Conservation (phyloP, 257 asterid species). For the Solanum bulbocastanum region DNA sequence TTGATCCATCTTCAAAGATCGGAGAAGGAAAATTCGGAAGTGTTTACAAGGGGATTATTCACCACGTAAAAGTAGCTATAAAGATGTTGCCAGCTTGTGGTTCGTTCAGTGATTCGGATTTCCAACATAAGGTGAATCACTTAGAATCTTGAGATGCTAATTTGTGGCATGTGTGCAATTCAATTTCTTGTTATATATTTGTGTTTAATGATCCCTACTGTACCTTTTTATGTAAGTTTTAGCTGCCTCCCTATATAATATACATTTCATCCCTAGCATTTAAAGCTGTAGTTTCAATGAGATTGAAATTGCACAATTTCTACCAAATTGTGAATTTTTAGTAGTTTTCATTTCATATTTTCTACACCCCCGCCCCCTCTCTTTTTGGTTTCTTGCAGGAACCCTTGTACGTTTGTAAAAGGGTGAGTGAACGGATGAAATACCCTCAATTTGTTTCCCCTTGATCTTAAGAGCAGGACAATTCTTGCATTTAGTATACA, state of each 20-base stretch:
- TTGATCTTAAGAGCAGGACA: background rate
- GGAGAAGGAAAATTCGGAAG: constrained; percentile 77
- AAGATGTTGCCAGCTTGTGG: constrained; percentile 74
- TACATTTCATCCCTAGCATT: background rate
- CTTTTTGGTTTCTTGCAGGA: background rate
- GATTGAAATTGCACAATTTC: background rate
- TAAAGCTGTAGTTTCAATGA: background rate
- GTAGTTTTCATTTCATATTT: background rate
- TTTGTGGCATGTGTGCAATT: background rate
- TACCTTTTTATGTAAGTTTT: background rate
- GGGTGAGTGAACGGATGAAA: background rate
- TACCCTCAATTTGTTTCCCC: background rate
- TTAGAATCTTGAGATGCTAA: background rate
- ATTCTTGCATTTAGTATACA: background rate
- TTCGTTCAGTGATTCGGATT: constrained; percentile 65
- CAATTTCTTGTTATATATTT: background rate
- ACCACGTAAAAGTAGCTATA: constrained; percentile 60
- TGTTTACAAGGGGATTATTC: constrained; percentile 66
- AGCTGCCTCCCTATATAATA: background rate
- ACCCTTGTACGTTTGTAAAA: background rate
- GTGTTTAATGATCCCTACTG: background rate
- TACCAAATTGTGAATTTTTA: background rate
- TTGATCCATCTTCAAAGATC: constrained; percentile 63
- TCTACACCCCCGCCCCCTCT: background rate
- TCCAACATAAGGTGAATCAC: constrained; percentile 54